These are phyloP conservation scores for Nelumbo lutea DNA, from an alignment of 164 flowering plant species.

Conservation along the genomic window DNA sequence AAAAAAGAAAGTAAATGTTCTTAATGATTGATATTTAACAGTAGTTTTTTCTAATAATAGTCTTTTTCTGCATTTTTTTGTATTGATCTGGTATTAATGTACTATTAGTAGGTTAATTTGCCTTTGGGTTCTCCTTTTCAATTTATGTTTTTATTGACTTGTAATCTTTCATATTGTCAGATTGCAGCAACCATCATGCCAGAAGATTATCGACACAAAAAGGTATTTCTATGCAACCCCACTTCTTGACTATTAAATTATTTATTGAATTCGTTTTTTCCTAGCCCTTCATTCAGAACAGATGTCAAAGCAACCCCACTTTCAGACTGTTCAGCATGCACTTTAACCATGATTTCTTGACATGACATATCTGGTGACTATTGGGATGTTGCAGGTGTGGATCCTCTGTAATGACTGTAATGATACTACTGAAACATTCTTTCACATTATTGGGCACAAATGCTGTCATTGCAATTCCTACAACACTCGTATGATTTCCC, in stretches of 20 bases:
- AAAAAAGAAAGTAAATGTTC: no score
- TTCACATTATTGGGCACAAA: slow-evolving; percentile 83
- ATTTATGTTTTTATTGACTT: background rate
- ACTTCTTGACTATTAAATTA: background rate
- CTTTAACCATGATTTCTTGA: background rate
- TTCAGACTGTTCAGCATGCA: background rate
- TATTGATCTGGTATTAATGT: no score
- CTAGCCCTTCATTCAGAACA: background rate
- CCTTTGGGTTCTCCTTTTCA: background rate
- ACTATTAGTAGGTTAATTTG: background rate
- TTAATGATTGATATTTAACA: no score
- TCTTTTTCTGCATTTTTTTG: background rate
- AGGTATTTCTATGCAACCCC: slow-evolving; percentile 36
- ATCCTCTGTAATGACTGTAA: slow-evolving; percentile 92
- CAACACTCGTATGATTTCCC: slow-evolving; percentile 67
- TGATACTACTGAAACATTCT: slow-evolving; percentile 71
- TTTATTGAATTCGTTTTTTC: background rate
- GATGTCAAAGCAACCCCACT: background rate
- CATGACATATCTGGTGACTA: background rate
- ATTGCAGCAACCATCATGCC: slow-evolving; percentile 88
- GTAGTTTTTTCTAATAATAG: background rate
- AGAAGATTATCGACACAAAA: slow-evolving; percentile 64
- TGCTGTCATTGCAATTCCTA: slow-evolving; percentile 82
- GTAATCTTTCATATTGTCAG: slow-evolving; percentile 29
- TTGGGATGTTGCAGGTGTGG: slow-evolving; percentile 68